These are phyloP conservation scores for Lenwebbia sp. DNA, from an alignment of 345 rosid species.

Conservation along the genomic window DNA sequence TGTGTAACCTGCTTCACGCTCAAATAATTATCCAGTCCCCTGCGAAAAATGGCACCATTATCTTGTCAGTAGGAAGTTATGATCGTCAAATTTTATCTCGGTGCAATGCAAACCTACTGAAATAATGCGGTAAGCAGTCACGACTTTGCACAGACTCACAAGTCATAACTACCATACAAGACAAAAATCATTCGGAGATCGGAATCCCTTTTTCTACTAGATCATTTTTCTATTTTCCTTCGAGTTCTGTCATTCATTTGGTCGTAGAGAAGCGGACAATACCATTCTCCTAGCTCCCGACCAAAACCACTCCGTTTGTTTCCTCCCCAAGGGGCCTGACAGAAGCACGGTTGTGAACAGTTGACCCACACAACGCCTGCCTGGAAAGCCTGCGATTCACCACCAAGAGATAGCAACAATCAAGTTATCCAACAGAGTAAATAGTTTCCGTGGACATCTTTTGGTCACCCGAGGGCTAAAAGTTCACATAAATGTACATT, in stretches of 20 bases:
- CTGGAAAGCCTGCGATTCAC: constrained; percentile 47
- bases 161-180: neutral
- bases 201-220: neutral
- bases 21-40: constrained; percentile 94
- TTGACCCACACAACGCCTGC: constrained; percentile 92
- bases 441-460: neutral
- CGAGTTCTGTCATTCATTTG: neutral
- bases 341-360: constrained; percentile 97
- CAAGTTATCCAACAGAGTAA: neutral
- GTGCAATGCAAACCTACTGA: neutral
- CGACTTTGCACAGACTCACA: neutral
- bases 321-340: constrained; percentile 99
- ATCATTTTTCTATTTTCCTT: neutral
- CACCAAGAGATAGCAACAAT: neutral
- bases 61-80: neutral
- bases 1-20: constrained; percentile 90
- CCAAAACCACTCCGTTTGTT: constrained; percentile 94
- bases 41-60: constrained; percentile 5
- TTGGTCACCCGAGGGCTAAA: neutral
- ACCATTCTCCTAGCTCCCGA: constrained; percentile 99
- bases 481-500: neutral
- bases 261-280: neutral
- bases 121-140: neutral
- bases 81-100: neutral
- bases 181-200: neutral